These are phyloP conservation scores for Leptomonas seymouri DNA, from an alignment of 208 protist species.

Conservation along the genomic window DNA sequence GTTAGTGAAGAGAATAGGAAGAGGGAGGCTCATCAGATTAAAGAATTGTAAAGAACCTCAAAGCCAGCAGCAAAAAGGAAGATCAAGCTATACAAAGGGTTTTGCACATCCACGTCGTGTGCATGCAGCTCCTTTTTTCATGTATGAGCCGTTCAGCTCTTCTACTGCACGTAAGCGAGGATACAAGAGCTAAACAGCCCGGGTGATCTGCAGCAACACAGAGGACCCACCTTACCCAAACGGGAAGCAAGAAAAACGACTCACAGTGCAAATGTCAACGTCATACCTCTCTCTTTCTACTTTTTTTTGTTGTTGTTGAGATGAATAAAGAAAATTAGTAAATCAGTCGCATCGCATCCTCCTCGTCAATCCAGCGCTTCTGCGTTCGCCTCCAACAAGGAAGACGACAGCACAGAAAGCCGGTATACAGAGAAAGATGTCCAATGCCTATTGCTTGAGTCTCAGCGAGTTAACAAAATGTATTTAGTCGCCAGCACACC, in stretches of 20 bases:
- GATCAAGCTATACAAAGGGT: neutral
- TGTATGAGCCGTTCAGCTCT: too few species aligned
- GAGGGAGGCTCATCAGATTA: too few species aligned
- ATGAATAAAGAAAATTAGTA: conserved; percentile 21
- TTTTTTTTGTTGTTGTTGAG: conserved; percentile 18
- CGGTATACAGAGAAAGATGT: neutral
- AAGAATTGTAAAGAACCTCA: neutral
- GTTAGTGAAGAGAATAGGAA: neutral
- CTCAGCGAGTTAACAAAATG: conserved; percentile 21
- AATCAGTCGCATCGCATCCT: neutral
- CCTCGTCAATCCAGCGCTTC: neutral
- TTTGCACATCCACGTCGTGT: too few species aligned
- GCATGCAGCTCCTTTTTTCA: too few species aligned
- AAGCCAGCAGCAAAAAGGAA: neutral
- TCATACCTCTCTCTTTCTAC: neutral
- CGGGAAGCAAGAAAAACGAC: neutral
- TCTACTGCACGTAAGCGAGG: too few species aligned
- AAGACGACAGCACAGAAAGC: neutral
- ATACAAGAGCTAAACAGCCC: neutral
- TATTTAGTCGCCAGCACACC: conserved; percentile 3
- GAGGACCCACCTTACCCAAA: neutral
- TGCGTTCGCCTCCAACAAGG: neutral
- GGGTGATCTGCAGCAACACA: too few species aligned
- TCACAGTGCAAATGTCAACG: too few species aligned
- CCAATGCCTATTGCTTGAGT: conserved; percentile 16